Evolutionary conservation across 2,329 filamentous ascomycete species (phyloP), one percentile per base, ranked within the genome.

Genomic region (Calycina herbarum): DNA sequence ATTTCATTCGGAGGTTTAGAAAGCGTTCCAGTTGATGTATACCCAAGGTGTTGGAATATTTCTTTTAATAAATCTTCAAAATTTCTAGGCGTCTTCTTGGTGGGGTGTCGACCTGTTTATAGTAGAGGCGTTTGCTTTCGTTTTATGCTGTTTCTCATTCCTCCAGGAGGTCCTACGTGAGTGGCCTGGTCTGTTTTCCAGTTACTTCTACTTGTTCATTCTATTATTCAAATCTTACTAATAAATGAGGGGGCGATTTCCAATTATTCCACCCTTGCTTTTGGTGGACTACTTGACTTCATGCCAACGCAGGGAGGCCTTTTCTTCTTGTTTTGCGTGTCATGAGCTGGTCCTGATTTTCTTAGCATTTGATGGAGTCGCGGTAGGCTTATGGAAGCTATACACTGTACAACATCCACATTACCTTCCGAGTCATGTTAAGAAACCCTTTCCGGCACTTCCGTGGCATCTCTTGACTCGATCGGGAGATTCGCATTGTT

Each of bases 1-100:
- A 60, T 42, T 33, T 62, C 24, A 31, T 64, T n/a, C 58, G 42
- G 20, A 63, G 42, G 27, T 59, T 62, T 33, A 54, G 62, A 63
- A 35, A 24, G 29, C n/a, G 45, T 29, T 51, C n/a, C 57, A 54
- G 10, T 57, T 63, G 27, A 64, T 13, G 2, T 17, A 57, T 31
- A 29, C 27, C 27, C 27, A 57, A 4, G n/a, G 15, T 45, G 42
- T 11, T 51, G 24, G n/a, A 29, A 24, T 27, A 24, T 24, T 27
- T 24, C 20, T 2, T 11, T 10, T 13, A 24, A 51, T 51, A 13
- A n/a, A 24, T 24, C 3, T 7, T 5, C 8, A 20, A 33, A 33
- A 33, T 33, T 51, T 11, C 7, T 24, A n/a, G 20, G 3, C 10
- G n/a, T 24, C 10, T 51, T 20, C 42, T 20, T 20, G 11, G n/a